Conservation (phyloP, 1,139 yeast species). For the Geotrichum aggregatum region DNA sequence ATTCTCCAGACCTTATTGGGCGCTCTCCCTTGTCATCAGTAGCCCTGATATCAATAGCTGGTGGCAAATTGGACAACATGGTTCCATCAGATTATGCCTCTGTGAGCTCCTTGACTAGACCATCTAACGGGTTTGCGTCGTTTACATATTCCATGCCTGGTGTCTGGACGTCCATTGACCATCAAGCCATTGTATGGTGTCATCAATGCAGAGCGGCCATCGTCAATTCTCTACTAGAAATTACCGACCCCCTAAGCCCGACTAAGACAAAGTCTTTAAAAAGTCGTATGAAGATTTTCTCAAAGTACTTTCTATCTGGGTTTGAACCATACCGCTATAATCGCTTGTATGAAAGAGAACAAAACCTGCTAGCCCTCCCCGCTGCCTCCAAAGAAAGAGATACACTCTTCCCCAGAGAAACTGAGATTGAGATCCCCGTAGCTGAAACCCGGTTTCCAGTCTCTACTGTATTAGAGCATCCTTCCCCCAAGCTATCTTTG, state of each 20-base stretch:
- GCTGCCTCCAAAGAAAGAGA: neutral
- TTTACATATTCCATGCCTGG: constrained; percentile 82
- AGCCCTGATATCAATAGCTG: constrained; percentile 66
- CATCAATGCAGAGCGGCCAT: constrained; percentile 70
- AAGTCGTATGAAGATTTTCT: constrained; percentile 55
- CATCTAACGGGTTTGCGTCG: constrained; percentile 72
- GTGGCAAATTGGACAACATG: constrained; percentile 77
- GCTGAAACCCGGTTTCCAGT: neutral
- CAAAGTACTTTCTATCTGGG: constrained; percentile 52
- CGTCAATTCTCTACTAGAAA: constrained; percentile 56
- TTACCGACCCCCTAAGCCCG: constrained; percentile 49
- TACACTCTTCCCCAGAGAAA: neutral
- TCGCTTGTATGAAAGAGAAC: neutral
- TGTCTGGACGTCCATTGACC: constrained; percentile 95
- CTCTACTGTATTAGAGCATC: neutral
- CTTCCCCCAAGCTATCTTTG: neutral
- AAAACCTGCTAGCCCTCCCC: neutral
- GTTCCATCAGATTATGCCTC: constrained; percentile 93
- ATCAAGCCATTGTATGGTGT: constrained; percentile 96
- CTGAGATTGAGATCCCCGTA: neutral
- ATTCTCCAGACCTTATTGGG: constrained; percentile 30
- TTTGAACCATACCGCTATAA: constrained; percentile 41
- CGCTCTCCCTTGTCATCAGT: constrained; percentile 36
- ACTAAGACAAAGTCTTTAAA: constrained; percentile 54
- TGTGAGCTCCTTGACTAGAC: constrained; percentile 67